A percentile compares a stretch with the other conserved stretches of the same genome.
Evolutionary conservation across 2,329 filamentous ascomycete genomes (phyloP).

Genomic region (Curvularia eragrostidis): DNA sequence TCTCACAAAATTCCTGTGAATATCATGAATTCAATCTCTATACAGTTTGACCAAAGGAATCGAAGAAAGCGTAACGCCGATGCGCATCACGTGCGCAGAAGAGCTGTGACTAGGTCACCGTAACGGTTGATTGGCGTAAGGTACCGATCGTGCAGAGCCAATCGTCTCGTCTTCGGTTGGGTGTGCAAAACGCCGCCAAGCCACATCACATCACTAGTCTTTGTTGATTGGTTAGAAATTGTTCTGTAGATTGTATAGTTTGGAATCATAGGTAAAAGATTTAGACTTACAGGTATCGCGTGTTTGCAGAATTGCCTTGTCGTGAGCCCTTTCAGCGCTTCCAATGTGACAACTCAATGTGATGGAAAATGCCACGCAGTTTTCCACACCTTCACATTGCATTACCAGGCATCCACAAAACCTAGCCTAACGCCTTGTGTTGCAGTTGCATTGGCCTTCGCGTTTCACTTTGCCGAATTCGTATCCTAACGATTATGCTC

Average conservation of each 20-base stretch:
- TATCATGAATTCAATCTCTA: conserved; percentile 1
- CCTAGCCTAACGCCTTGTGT: conserved; percentile 31
- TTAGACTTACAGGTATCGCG: conserved; percentile 15
- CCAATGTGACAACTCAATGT: conserved; percentile 26
- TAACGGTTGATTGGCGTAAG: conserved; percentile 29
- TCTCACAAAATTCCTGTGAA: not conserved
- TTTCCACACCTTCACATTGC: conserved; percentile 12
- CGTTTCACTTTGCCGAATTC: conserved; percentile 35
- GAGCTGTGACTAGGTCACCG: conserved; percentile 27
- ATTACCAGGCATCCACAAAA: conserved; percentile 14
- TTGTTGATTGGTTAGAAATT: conserved; percentile 26
- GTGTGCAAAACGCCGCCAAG: conserved; percentile 29
- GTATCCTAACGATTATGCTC: conserved; percentile 26
- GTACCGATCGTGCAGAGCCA: conserved; percentile 20
- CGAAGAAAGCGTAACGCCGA: conserved; percentile 18
- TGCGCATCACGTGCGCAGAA: conserved; percentile 24
- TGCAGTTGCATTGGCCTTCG: conserved; percentile 22
- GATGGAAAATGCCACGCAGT: conserved; percentile 7
- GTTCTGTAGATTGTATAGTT: conserved; percentile 1
- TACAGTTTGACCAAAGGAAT: not conserved
- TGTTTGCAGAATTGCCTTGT: conserved; percentile 19
- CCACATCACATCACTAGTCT: not conserved
- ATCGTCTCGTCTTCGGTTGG: conserved; percentile 26
- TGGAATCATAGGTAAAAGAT: conserved; percentile 18
- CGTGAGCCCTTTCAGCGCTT: conserved; percentile 29